phyloP scores from a whole-genome alignment of 768 basidiomycete genomes.

The Trametes cingulata region DNA sequence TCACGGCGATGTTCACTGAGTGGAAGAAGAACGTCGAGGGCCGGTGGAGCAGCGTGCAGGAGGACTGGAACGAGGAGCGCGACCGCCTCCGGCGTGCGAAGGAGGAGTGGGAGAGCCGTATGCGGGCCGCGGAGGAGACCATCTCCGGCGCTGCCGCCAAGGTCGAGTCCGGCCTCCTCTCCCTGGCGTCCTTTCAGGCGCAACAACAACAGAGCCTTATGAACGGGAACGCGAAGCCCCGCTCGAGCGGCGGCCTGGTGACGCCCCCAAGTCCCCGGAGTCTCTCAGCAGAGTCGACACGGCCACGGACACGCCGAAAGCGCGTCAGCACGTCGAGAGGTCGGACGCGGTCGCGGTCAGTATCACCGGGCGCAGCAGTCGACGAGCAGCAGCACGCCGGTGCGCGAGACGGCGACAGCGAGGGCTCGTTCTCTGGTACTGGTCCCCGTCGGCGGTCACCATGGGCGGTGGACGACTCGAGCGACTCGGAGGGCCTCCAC shows the following conservation, averaged over 20 bases:
- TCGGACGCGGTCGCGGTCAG: slow-evolving; percentile 38
- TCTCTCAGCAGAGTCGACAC: slow-evolving; percentile 59
- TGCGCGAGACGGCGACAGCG: slow-evolving; percentile 7
- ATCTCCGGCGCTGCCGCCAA: slow-evolving; percentile 47
- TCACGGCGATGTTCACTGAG: slow-evolving; percentile 57
- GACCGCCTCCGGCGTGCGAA: slow-evolving; percentile 70
- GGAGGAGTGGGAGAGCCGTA: slow-evolving; percentile 78
- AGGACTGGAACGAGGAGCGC: slow-evolving; percentile 82
- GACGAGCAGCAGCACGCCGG: slow-evolving; percentile 10
- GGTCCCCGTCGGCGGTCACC: slow-evolving; percentile 26
- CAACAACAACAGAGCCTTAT: slow-evolving; percentile 36
- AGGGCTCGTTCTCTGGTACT: slow-evolving; percentile 9
- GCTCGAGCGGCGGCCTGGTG: slow-evolving; percentile 53
- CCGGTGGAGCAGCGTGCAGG: slow-evolving; percentile 73
- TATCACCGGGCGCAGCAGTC: slow-evolving; percentile 26
- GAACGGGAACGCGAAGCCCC: slow-evolving; percentile 35
- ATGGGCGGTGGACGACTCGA: slow-evolving; percentile 31
- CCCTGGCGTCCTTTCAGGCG: slow-evolving; percentile 30
- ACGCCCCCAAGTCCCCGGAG: slow-evolving; percentile 79
- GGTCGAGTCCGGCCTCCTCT: slow-evolving; percentile 37
- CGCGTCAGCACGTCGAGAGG: slow-evolving; percentile 38
- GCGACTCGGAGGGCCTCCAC: slow-evolving; percentile 26
- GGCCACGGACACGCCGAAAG: slow-evolving; percentile 28
- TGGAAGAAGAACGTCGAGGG: slow-evolving; percentile 84
- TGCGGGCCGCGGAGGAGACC: slow-evolving; percentile 52